Evolutionary conservation across 75 land plant species (phyloP).

Genomic region (Pseudotsuga menziesii): DNA sequence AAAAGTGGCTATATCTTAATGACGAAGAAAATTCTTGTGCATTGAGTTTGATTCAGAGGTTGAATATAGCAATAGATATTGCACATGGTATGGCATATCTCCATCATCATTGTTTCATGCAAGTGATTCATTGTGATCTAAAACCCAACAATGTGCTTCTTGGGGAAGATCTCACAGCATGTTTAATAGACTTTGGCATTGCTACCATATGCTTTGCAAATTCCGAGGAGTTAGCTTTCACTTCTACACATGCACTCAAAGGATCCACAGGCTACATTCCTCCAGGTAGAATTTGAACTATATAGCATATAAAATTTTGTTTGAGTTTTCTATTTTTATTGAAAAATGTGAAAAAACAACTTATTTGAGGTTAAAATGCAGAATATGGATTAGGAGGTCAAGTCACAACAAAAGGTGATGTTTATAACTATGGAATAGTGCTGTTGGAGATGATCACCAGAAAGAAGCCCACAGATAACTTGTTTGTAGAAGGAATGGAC

Average conservation of each 20-base stretch:
- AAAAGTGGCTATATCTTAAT: not conserved
- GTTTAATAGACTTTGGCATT: not conserved
- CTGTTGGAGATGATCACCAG: not conserved
- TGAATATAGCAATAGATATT: not conserved
- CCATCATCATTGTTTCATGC: not conserved
- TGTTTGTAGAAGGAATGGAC: not conserved
- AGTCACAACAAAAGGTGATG: conserved; percentile 21
- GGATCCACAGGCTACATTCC: not conserved
- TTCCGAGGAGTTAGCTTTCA: not conserved
- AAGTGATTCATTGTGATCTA: conserved; percentile 6
- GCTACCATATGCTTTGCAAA: not conserved
- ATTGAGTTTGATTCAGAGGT: not conserved
- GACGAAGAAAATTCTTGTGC: not conserved
- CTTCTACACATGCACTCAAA: not conserved
- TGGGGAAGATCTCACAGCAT: not conserved
- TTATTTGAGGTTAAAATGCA: not conserved
- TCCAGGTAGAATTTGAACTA: not conserved
- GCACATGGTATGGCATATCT: conserved; percentile 3
- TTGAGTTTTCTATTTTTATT: not conserved
- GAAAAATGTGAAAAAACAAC: too few species aligned
- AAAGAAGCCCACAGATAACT: not conserved
- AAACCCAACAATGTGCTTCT: conserved; percentile 8
- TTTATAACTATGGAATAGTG: conserved; percentile 13
- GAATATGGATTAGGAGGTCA: not conserved
- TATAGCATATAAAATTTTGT: not conserved